Conservation (phyloP, 208 protist genomes). For the Tritrichomonas musculus region DNA sequence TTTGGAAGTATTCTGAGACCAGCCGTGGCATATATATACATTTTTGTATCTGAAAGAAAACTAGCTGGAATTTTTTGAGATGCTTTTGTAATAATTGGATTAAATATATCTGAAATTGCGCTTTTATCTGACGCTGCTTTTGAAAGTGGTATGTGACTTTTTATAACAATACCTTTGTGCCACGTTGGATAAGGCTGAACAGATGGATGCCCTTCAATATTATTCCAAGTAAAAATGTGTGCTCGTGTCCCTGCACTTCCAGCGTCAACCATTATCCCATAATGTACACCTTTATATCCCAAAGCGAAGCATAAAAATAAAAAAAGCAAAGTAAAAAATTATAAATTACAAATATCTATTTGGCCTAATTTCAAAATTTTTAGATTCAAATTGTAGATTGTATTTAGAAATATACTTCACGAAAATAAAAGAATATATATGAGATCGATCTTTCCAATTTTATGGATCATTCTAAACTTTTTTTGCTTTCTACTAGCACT, state of each 20-base stretch:
- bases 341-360: too few relatives aligned
- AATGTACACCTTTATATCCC: neutral
- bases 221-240: neutral
- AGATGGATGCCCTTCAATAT: neutral
- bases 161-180: neutral
- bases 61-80: neutral
- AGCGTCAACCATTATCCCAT: neutral
- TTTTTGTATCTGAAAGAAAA: neutral
- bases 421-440: too few relatives aligned
- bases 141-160: neutral
- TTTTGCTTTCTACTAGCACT: too few relatives aligned
- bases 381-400: too few relatives aligned
- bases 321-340: too few relatives aligned
- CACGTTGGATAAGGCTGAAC: neutral
- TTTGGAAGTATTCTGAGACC: neutral
- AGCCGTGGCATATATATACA: slow-evolving; percentile 8
- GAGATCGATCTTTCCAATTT: too few relatives aligned
- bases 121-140: neutral
- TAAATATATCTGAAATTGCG: neutral
- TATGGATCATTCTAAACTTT: too few relatives aligned
- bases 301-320: too few relatives aligned
- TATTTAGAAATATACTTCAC: too few relatives aligned
- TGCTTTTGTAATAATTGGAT: neutral
- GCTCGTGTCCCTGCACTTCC: neutral
- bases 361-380: too few relatives aligned